phyloP scores from a whole-genome alignment of 805 yeast species.

The Tetrapisispora fleetii region DNA sequence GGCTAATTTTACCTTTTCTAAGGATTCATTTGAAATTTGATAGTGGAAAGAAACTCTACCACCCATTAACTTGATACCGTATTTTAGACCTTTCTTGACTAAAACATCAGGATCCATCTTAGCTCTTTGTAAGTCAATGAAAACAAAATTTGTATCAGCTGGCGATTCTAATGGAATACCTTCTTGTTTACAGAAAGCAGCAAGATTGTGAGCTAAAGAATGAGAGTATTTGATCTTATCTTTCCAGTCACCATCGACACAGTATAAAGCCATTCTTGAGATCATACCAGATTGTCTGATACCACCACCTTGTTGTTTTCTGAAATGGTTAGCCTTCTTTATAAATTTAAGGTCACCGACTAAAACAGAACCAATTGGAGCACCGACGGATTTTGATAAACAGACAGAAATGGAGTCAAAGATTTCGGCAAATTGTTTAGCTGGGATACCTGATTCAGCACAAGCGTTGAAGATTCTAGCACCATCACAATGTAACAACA shows the following conservation, averaged over 20 bases:
- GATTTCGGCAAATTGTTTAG: constrained; percentile 59
- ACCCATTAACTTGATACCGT: constrained; percentile 57
- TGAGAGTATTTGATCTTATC: constrained; percentile 41
- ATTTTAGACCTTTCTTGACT: constrained; percentile 44
- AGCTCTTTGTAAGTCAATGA: constrained; percentile 47
- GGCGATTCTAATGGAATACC: constrained; percentile 62
- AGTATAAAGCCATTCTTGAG: constrained; percentile 69
- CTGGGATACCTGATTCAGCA: constrained; percentile 50
- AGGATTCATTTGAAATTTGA: constrained; percentile 46
- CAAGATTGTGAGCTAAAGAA: constrained; percentile 40
- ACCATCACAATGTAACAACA: constrained; percentile 79
- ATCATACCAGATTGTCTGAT: constrained; percentile 81
- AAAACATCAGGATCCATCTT: constrained; percentile 49
- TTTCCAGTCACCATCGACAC: constrained; percentile 63
- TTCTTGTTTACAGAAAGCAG: constrained; percentile 40
- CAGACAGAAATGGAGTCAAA: constrained; percentile 90
- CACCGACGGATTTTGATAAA: constrained; percentile 82
- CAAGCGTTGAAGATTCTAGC: constrained; percentile 94
- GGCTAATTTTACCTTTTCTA: constrained; percentile 48
- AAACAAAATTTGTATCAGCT: constrained; percentile 75
- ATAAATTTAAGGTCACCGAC: constrained; percentile 58
- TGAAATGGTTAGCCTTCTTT: constrained; percentile 69
- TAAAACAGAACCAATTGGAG: constrained; percentile 84
- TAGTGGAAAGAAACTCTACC: constrained; percentile 76
- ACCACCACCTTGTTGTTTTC: constrained; percentile 91